Evolutionary conservation across 148 eudicot species (phyloP).

Genomic region (Camellia granthamiana): DNA sequence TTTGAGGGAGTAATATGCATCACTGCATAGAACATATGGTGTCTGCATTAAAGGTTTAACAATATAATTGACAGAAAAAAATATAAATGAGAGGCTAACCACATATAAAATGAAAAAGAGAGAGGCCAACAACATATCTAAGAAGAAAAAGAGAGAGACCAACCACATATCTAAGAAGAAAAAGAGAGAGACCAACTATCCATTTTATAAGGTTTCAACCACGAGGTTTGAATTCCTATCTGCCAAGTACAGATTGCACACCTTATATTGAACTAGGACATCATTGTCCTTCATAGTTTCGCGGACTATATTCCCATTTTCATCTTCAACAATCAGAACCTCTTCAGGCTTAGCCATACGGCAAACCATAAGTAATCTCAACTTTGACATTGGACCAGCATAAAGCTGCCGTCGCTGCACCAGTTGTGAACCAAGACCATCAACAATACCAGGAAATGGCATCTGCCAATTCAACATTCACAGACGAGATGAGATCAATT

Average conservation of each 20-base stretch:
- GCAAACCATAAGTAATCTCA: slow-evolving; percentile 85
- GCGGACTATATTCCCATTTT: slow-evolving; percentile 99
- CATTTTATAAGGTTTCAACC: neutral
- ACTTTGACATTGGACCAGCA: slow-evolving; percentile 79
- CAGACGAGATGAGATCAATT: neutral
- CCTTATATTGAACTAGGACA: neutral
- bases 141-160: no score
- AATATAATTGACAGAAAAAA: neutral
- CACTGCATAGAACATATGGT: neutral
- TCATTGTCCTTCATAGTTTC: slow-evolving; percentile 99
- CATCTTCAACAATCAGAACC: slow-evolving; percentile 98
- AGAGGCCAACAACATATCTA: no score
- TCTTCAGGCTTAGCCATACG: slow-evolving; percentile 99
- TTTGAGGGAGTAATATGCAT: neutral
- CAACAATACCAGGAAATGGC: slow-evolving; percentile 59
- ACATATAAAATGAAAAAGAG: neutral
- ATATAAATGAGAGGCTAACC: neutral
- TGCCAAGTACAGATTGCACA: no score
- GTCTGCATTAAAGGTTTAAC: no score
- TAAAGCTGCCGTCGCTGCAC: slow-evolving; percentile 79
- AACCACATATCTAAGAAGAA: no score
- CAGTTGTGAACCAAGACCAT: slow-evolving; percentile 73
- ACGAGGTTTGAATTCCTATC: neutral
- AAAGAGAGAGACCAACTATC: neutral
- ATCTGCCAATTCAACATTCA: slow-evolving; percentile 34